Percentiles rank a stretch among this genome's conserved stretches.
These are phyloP conservation scores for Pythium chondricola DNA, from an alignment of 352 stramenopile genomes.

Conservation along the genomic window DNA sequence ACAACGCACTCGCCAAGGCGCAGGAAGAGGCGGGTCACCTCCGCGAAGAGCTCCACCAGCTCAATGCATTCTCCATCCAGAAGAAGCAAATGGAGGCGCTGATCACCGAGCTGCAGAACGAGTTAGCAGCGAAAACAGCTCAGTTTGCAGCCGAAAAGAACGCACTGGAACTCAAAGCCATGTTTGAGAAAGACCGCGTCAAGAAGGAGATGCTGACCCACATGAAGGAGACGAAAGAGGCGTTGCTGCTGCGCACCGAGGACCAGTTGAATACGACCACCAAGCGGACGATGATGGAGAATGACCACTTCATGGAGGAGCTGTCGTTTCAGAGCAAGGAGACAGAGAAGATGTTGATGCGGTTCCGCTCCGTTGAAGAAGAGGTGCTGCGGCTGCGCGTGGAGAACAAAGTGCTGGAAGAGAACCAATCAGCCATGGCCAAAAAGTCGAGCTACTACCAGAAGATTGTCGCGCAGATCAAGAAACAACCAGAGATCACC, in stretches of 20 bases:
- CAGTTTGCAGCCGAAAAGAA: slow-evolving; percentile 28
- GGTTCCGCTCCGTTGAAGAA: slow-evolving; percentile 33
- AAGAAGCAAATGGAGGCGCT: slow-evolving; percentile 42
- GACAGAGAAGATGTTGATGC: slow-evolving; percentile 59
- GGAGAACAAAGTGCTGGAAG: slow-evolving; percentile 41
- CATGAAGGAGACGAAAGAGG: slow-evolving; percentile 47
- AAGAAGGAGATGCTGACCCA: slow-evolving; percentile 65
- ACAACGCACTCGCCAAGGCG: slow-evolving; percentile 15
- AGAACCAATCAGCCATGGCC: slow-evolving; percentile 45
- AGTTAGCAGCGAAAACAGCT: slow-evolving; percentile 18
- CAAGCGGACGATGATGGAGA: slow-evolving; percentile 77
- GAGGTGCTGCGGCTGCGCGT: slow-evolving; percentile 39
- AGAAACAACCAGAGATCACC: slow-evolving; percentile 24
- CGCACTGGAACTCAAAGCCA: slow-evolving; percentile 49
- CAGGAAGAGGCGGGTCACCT: slow-evolving; percentile 18
- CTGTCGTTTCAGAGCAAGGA: slow-evolving; percentile 66
- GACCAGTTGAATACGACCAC: slow-evolving; percentile 64
- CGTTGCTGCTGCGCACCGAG: slow-evolving; percentile 46
- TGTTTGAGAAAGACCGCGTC: slow-evolving; percentile 55
- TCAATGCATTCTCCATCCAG: slow-evolving; percentile 47
- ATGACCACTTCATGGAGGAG: slow-evolving; percentile 70
- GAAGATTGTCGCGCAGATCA: slow-evolving; percentile 51
- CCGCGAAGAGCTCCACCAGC: slow-evolving; percentile 31
- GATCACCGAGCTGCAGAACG: slow-evolving; percentile 29
- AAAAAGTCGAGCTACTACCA: slow-evolving; percentile 73